These are phyloP conservation scores for Penicillium paxilli DNA, from an alignment of 495 filamentous ascomycete species.

Conservation along the genomic window DNA sequence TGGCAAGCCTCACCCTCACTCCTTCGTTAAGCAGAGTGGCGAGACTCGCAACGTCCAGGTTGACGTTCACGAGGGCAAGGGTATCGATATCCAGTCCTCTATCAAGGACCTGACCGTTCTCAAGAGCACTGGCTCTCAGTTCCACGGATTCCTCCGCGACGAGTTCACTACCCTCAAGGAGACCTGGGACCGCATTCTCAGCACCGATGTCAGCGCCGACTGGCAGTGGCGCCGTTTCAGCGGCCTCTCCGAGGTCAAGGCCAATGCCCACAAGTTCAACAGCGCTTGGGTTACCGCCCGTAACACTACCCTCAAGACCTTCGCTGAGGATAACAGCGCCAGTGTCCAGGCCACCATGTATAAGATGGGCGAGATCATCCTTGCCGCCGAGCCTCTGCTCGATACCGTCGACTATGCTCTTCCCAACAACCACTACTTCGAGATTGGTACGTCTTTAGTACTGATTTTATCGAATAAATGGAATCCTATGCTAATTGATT, in stretches of 20 bases:
- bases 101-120: conserved; percentile 81
- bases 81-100: conserved; percentile 70
- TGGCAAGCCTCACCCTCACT: conserved; percentile 93
- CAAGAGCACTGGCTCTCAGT: conserved; percentile 96
- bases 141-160: conserved; percentile 90
- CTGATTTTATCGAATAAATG: background rate
- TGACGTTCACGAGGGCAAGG: conserved; percentile 53
- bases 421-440: conserved; percentile 99
- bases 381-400: conserved; percentile 69
- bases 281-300: conserved; percentile 72
- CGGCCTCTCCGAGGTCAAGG: conserved; percentile 65
- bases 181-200: conserved; percentile 91
- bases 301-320: conserved; percentile 82
- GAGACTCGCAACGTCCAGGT: conserved; percentile 69
- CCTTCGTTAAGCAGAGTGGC: conserved; percentile 84
- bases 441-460: conserved; percentile 66
- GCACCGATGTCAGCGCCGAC: conserved; percentile 81
- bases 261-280: conserved; percentile 68
- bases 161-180: conserved; percentile 89
- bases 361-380: conserved; percentile 90
- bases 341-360: conserved; percentile 98
- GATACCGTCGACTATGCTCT: conserved; percentile 77
- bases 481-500: conserved; percentile 16
- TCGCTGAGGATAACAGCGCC: conserved; percentile 87
- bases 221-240: conserved; percentile 83